Evolutionary conservation across 768 basidiomycete genomes (phyloP), one percentile per base, ranked within the genome.

Genomic region (Brasilioporus rufonigricans): DNA sequence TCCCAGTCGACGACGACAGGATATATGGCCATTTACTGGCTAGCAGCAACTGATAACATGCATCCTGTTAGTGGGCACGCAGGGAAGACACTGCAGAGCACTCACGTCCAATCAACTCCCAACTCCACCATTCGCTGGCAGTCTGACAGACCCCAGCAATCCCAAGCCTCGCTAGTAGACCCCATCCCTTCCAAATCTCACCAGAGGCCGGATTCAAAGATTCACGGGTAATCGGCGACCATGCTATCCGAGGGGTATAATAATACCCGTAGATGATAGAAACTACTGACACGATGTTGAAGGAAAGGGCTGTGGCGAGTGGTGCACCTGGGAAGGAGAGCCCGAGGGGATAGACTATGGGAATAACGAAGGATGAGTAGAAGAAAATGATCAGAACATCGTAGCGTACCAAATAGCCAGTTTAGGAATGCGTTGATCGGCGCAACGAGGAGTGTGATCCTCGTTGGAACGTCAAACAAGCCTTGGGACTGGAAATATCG

Each of bases 121-220:
- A 96, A 36, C 89, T 87, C 93, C 95, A 98, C 96, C 95, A 98
- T 71, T 97, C 96, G 4, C 84, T 85, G 1, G 91, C 91, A 4
- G 83, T 87, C 69, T 93, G 92, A 1, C 85, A 52, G 21, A 92
- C 83, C 11, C 96, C 94, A 11, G 90, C 89, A 4, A 95, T 62
- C 0, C 95, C 92, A 0, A 98, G 77, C 40, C 81, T 83, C 6
- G 87, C 76, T 39, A 98, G 69, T 9, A 89, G 71, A 1, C 86
- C 83, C 19, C 93, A 77, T 52, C 77, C 79, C 3, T 80, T 82
- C 68, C 93, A 89, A 62, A 82, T 81, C 9, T 83, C 76, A 43
- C 77, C 70, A 0, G 79, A 79, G 29, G 91, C 64, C 0, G 91
- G 93, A 40, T 53, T 32, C 16, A 66, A 36, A 31, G 61, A 63